Percentiles rank a stretch among this genome's conserved stretches.
phyloP scores from a whole-genome alignment of 2,329 filamentous ascomycete genomes.

The Stagonosporopsis cucurbitacearum region DNA sequence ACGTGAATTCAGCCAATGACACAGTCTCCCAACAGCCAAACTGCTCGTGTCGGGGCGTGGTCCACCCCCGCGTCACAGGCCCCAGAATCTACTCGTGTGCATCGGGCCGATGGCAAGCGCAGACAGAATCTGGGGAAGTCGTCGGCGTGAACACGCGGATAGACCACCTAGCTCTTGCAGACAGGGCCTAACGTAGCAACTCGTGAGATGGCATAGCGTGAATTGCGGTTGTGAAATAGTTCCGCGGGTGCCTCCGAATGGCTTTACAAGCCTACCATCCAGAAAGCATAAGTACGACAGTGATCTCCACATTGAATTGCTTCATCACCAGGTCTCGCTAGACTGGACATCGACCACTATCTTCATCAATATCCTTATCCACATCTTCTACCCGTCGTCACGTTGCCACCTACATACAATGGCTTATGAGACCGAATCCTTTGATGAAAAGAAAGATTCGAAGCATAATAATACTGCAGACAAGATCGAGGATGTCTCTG shows the following conservation, averaged over 20 bases:
- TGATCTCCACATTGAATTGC: slow-evolving; percentile 6
- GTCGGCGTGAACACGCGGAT: slow-evolving; percentile 1
- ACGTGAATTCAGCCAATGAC: not conserved
- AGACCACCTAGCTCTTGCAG: not conserved
- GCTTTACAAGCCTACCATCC: not conserved
- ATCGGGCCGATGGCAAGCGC: slow-evolving; percentile 8
- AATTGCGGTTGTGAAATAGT: not conserved
- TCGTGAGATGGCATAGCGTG: not conserved
- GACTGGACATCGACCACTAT: slow-evolving; percentile 9
- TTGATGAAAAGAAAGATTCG: slow-evolving; percentile 23
- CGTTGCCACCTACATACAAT: not conserved
- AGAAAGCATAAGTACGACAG: slow-evolving; percentile 17
- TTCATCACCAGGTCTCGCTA: slow-evolving; percentile 9
- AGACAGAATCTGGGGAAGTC: slow-evolving; percentile 12
- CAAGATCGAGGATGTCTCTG: slow-evolving; percentile 32
- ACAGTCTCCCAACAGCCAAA: not conserved
- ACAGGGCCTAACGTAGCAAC: slow-evolving; percentile 13
- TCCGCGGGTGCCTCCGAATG: not conserved
- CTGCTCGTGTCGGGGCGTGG: not conserved
- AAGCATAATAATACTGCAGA: slow-evolving; percentile 26
- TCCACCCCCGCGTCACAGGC: slow-evolving; percentile 11
- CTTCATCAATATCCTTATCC: not conserved
- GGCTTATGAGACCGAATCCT: slow-evolving; percentile 7
- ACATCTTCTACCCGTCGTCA: not conserved
- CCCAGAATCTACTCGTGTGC: slow-evolving; percentile 11